phyloP scores from a whole-genome alignment of 352 stramenopile species.

The Chrysophaeum taylorii region DNA sequence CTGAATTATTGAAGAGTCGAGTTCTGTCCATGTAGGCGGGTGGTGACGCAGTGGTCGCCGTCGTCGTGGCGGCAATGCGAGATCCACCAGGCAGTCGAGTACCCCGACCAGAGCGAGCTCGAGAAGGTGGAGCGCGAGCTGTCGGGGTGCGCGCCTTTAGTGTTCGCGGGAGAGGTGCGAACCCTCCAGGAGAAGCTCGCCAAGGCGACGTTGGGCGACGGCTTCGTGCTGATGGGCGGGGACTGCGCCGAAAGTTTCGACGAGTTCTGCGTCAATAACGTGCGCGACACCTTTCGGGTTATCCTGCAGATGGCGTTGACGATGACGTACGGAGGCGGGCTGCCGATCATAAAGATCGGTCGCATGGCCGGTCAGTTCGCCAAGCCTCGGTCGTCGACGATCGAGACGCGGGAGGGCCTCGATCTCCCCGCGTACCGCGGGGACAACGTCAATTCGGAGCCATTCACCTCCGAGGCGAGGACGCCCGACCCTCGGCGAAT shows the following conservation, averaged over 20 bases:
- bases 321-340: constrained; percentile 88
- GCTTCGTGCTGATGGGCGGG: constrained; percentile 93
- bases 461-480: constrained; percentile 74
- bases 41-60: constrained; percentile 40
- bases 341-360: constrained; percentile 89
- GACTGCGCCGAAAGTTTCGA: constrained; percentile 96
- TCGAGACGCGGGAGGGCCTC: constrained; percentile 75
- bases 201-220: constrained; percentile 82
- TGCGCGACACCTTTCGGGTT: constrained; percentile 70
- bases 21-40: no score
- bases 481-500: constrained; percentile 82
- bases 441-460: constrained; percentile 93
- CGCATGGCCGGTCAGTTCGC: constrained; percentile 97
- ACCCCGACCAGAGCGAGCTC: constrained; percentile 57
- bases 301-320: constrained; percentile 96
- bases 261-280: constrained; percentile 64
- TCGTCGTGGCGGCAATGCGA: constrained; percentile 47
- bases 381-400: constrained; percentile 87
- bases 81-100: constrained; percentile 57
- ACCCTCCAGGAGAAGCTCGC: constrained; percentile 72
- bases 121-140: constrained; percentile 37
- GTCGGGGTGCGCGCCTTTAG: constrained; percentile 59
- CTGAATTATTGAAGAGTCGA: no score
- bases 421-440: constrained; percentile 87
- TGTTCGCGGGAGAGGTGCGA: constrained; percentile 90